These are phyloP conservation scores for Colletotrichum chrysophilum DNA, from an alignment of 2,329 filamentous ascomycete species.

Conservation along the genomic window DNA sequence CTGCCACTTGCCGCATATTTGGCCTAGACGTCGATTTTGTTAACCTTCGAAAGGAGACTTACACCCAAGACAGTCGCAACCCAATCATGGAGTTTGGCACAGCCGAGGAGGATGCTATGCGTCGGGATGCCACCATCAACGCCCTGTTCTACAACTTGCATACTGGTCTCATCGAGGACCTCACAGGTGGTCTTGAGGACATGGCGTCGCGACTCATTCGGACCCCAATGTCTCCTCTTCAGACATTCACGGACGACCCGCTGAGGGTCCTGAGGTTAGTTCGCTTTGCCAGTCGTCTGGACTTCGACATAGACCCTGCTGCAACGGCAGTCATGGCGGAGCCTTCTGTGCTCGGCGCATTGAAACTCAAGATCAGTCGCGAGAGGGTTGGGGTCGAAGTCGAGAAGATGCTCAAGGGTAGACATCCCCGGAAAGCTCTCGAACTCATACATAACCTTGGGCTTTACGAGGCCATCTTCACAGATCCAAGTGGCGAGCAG, in stretches of 20 bases:
- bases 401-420: conserved; percentile 85
- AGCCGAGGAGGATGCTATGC: conserved; percentile 84
- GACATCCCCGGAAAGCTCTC: conserved; percentile 66
- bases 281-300: conserved; percentile 85
- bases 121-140: conserved; percentile 93
- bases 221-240: conserved; percentile 85
- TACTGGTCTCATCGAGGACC: conserved; percentile 80
- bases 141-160: conserved; percentile 95
- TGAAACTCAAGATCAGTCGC: conserved; percentile 89
- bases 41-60: conserved; percentile 91
- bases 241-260: conserved; percentile 95
- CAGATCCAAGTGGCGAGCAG: conserved; percentile 64
- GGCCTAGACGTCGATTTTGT: conserved; percentile 93
- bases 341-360: conserved; percentile 74
- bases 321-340: conserved; percentile 79
- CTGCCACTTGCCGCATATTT: conserved; percentile 83
- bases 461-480: conserved; percentile 77
- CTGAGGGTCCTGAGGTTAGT: conserved; percentile 86
- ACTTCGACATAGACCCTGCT: conserved; percentile 76
- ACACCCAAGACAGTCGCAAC: conserved; percentile 86
- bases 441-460: conserved; percentile 68
- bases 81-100: conserved; percentile 94
- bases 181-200: conserved; percentile 80
- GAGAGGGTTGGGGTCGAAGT: conserved; percentile 88
- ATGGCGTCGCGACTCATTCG: conserved; percentile 76